phyloP scores from a whole-genome alignment of 768 basidiomycete genomes.

The Baorangia bicolor region DNA sequence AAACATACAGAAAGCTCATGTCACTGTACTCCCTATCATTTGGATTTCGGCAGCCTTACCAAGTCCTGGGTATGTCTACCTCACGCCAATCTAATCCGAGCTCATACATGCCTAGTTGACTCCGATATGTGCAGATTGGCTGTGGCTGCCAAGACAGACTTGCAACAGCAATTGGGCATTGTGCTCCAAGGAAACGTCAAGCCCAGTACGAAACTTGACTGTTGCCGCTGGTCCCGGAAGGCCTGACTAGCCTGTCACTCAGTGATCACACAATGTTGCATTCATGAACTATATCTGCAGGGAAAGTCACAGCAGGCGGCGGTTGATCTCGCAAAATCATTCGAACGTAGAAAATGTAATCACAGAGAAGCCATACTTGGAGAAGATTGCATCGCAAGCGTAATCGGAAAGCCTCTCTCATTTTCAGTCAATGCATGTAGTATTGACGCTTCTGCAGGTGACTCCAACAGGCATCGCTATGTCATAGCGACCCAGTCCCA shows the following conservation, averaged over 20 bases:
- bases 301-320: constrained; percentile 71
- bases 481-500: constrained; percentile 83
- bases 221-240: constrained; percentile 3
- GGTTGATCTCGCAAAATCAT: constrained; percentile 88
- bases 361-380: constrained; percentile 85
- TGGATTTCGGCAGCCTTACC: constrained; percentile 91
- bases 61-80: constrained; percentile 68
- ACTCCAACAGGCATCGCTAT: constrained; percentile 90
- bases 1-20: constrained; percentile 95
- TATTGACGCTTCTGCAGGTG: constrained; percentile 44
- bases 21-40: constrained; percentile 82
- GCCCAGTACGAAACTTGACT: constrained; percentile 64
- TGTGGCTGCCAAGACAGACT: constrained; percentile 67
- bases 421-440: not conserved
- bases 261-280: constrained; percentile 99
- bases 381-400: constrained; percentile 76
- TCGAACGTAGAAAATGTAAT: constrained; percentile 93
- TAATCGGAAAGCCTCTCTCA: constrained; percentile 59
- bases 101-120: constrained; percentile 57
- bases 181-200: constrained; percentile 89
- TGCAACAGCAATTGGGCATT: constrained; percentile 68
- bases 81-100: not conserved
- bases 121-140: constrained; percentile 77
- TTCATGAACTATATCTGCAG: constrained; percentile 87
- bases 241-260: constrained; percentile 43